A percentile compares a stretch with the other conserved stretches of the same genome.
These are phyloP conservation scores for Musa schizocarpa DNA, from an alignment of 176 grass and related monocot genomes.

Conservation along the genomic window DNA sequence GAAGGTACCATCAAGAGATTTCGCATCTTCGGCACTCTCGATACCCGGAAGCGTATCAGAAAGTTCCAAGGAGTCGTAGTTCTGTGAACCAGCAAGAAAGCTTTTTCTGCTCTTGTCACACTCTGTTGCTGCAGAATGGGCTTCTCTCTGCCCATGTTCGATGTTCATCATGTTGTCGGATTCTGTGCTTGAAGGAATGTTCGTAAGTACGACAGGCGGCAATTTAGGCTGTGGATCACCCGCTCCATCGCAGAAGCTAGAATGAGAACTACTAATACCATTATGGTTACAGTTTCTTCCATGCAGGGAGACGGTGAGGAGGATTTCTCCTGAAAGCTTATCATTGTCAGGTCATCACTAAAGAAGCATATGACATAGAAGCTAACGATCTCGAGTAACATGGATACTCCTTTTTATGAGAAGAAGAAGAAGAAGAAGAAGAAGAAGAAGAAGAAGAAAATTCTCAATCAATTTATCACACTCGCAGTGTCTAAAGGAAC, in stretches of 20 bases:
- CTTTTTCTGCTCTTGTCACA: conserved; percentile 16
- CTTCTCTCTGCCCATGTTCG: background rate
- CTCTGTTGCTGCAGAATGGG: background rate
- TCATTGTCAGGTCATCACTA: background rate
- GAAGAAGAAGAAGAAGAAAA: too few relatives aligned
- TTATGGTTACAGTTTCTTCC: conserved; percentile 21
- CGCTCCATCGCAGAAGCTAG: background rate
- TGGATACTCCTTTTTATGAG: background rate
- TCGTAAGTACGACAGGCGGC: background rate
- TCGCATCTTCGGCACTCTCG: conserved; percentile 13
- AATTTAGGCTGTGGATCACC: background rate
- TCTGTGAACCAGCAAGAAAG: conserved; percentile 23
- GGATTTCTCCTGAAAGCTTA: conserved; percentile 52
- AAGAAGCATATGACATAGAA: background rate
- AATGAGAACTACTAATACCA: background rate
- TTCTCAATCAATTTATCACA: too few relatives aligned
- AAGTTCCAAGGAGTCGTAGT: conserved; percentile 14
- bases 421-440: too few relatives aligned
- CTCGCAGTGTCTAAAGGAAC: too few relatives aligned
- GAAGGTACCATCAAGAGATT: conserved; percentile 38
- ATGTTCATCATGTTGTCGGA: conserved; percentile 21
- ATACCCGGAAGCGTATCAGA: conserved; percentile 4
- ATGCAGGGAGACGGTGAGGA: conserved; percentile 49
- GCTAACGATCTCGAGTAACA: too few relatives aligned
- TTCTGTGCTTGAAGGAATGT: background rate